phyloP scores from a whole-genome alignment of 2,329 filamentous ascomycete species.

The Chrysoporthe austroafricana region DNA sequence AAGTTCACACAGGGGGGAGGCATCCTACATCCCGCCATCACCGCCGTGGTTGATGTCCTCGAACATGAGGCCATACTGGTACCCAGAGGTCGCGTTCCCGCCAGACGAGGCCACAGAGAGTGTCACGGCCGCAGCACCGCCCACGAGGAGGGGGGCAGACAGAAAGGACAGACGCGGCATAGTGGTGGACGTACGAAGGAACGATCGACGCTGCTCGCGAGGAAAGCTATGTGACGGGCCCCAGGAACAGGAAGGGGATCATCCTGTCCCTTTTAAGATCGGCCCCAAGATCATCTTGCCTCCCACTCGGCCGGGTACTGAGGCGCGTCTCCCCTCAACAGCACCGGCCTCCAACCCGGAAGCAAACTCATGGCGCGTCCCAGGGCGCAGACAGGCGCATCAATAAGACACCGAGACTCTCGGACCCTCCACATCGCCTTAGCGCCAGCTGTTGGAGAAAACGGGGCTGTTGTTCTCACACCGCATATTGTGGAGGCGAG shows the following conservation, averaged over 20 bases:
- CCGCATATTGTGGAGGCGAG: conserved; percentile 2
- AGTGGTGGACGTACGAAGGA: background rate
- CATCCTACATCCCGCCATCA: conserved; percentile 64
- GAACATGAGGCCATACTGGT: conserved; percentile 48
- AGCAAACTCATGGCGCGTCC: conserved; percentile 4
- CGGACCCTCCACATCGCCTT: background rate
- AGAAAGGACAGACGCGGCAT: conserved; percentile 25
- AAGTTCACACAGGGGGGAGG: too few species aligned
- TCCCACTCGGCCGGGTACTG: background rate
- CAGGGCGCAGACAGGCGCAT: conserved; percentile 9
- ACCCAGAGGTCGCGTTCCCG: conserved; percentile 44
- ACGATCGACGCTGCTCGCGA: conserved; percentile 1
- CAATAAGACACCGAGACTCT: conserved; percentile 15
- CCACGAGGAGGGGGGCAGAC: conserved; percentile 19
- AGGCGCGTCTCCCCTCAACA: background rate
- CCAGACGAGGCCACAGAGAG: conserved; percentile 32
- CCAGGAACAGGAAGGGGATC: conserved; percentile 10
- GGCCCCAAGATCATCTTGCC: background rate
- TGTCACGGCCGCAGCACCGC: conserved; percentile 27
- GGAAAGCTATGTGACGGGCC: background rate
- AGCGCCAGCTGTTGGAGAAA: conserved; percentile 7
- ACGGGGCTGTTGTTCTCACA: background rate
- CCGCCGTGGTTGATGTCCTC: conserved; percentile 69
- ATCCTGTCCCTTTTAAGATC: background rate
- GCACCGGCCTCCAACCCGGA: conserved; percentile 6